Conservation (phyloP, 73 alveolate species). For the Blepharisma stoltei region DNA sequence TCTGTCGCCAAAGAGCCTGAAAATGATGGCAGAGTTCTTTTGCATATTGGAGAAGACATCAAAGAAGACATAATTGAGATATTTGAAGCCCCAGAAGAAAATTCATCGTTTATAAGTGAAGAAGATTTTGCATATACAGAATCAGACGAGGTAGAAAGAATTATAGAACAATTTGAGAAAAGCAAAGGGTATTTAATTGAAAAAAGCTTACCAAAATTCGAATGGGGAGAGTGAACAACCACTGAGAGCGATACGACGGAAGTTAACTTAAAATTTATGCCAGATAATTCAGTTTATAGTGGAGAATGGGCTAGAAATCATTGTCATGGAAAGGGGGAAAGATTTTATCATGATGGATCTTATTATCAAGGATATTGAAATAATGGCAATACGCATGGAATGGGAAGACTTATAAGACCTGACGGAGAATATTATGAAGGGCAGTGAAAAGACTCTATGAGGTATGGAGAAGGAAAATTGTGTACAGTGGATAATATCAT, state of each 20-base stretch:
- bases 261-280: too few relatives aligned
- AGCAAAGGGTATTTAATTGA: not conserved
- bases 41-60: not conserved
- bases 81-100: not conserved
- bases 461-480: not conserved
- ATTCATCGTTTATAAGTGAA: not conserved
- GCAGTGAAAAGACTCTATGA: not conserved
- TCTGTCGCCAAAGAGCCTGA: not conserved
- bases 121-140: not conserved
- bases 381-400: not conserved
- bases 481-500: not conserved
- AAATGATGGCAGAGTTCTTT: not conserved
- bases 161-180: not conserved
- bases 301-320: too few relatives aligned
- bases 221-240: not conserved
- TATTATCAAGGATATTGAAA: not conserved
- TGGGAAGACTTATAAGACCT: conserved; percentile 11
- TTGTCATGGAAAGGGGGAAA: not conserved
- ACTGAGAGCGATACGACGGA: too few relatives aligned
- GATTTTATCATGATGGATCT: not conserved
- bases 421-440: not conserved
- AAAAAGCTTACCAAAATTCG: not conserved
- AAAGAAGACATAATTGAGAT: not conserved
- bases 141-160: not conserved
- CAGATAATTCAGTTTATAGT: too few relatives aligned